A percentile compares a stretch with the other conserved stretches of the same genome.
Evolutionary conservation across 2,329 filamentous ascomycete genomes (phyloP).

Genomic region (Clarireedia paspali): DNA sequence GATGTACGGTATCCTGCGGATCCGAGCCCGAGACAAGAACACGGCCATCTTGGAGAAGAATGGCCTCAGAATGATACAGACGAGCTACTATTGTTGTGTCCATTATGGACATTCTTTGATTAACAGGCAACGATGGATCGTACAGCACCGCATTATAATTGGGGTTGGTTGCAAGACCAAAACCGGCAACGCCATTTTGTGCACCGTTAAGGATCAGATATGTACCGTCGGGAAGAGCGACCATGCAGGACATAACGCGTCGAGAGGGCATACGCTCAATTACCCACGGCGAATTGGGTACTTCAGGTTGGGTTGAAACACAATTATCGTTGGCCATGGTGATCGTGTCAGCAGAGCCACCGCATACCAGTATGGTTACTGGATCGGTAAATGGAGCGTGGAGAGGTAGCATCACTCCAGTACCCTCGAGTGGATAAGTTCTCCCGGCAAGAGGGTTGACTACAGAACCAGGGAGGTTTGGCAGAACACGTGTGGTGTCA

Average conservation of each 20-base stretch:
- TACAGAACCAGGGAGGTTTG: conserved; percentile 54
- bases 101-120: conserved; percentile 53
- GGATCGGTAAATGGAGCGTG: conserved; percentile 52
- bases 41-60: conserved; percentile 55
- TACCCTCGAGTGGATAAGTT: conserved; percentile 59
- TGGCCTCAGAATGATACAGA: conserved; percentile 58
- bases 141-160: conserved; percentile 58
- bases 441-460: conserved; percentile 51
- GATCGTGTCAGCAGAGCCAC: conserved; percentile 48
- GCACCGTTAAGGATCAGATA: conserved; percentile 58
- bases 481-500: conserved; percentile 46
- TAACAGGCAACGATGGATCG: conserved; percentile 47
- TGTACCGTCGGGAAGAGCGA: conserved; percentile 56
- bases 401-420: conserved; percentile 54
- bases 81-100: conserved; percentile 57
- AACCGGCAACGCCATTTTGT: conserved; percentile 52
- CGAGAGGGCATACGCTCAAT: conserved; percentile 60
- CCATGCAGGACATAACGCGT: conserved; percentile 56
- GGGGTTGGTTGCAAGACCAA: conserved; percentile 49
- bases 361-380: conserved; percentile 54
- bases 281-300: conserved; percentile 45
- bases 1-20: conserved; percentile 42
- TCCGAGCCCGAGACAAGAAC: conserved; percentile 53
- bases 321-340: conserved; percentile 57
- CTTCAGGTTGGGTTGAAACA: conserved; percentile 54